Evolutionary conservation across 2,329 filamentous ascomycete species (phyloP).

Genomic region (Botrytis aclada): DNA sequence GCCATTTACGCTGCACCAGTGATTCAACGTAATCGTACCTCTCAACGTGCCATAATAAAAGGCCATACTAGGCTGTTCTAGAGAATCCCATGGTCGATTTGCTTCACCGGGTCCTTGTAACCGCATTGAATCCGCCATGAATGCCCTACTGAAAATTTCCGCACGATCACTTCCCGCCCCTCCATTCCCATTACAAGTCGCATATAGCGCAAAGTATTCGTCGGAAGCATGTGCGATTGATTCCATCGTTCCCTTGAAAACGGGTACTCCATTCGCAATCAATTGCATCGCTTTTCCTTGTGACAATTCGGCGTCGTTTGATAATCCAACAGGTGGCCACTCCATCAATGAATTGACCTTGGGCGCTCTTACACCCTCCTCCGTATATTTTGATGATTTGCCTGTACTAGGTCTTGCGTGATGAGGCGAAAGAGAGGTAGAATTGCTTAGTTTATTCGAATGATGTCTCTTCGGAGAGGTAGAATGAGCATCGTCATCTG

Average conservation of each 20-base stretch:
- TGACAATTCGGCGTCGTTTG: conserved; percentile 49
- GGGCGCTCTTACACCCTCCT: conserved; percentile 1
- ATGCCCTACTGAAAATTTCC: conserved; percentile 22
- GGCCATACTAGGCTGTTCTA: conserved; percentile 71
- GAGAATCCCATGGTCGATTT: conserved; percentile 60
- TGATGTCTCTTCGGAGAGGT: conserved; percentile 11
- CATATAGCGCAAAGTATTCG: conserved; percentile 55
- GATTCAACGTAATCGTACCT: conserved; percentile 70
- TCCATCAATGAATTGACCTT: conserved; percentile 42
- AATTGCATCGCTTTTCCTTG: conserved; percentile 55
- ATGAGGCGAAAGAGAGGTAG: conserved; percentile 9
- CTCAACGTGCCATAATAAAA: conserved; percentile 64
- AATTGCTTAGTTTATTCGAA: background rate
- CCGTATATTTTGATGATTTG: conserved; percentile 13
- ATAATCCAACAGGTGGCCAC: conserved; percentile 57
- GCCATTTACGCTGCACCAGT: conserved; percentile 62
- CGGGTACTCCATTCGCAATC: conserved; percentile 56
- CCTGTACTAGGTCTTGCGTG: conserved; percentile 13
- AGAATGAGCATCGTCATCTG: conserved; percentile 8
- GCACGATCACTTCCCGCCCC: conserved; percentile 29
- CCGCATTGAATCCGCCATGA: conserved; percentile 28
- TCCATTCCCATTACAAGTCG: conserved; percentile 48
- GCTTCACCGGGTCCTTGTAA: conserved; percentile 28
- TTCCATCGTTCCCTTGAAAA: conserved; percentile 53
- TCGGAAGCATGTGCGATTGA: conserved; percentile 53